Evolutionary conservation across 2,329 filamentous ascomycete genomes (phyloP), one percentile per base, ranked within the genome.

Genomic region (Rutstroemia sp.): DNA sequence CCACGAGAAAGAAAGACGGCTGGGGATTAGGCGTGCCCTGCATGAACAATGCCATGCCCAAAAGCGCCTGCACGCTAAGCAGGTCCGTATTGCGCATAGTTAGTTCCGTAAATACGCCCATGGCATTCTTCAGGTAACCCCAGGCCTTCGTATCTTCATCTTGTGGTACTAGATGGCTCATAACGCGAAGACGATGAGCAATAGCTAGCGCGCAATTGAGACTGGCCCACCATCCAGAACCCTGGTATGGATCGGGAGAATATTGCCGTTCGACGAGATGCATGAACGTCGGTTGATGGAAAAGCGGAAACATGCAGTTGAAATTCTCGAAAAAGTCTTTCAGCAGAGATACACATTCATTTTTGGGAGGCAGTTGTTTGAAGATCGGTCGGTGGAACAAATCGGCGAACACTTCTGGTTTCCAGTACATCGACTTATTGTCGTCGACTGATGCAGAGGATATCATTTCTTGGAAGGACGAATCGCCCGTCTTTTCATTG

Each of bases 261-360:
- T 97, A 99, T 69, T 97, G 92, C 64, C 88, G 84, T 68, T 97
- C 91, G 34, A 96, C 91, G 5, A 97, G 78, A 68, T 96, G 92
- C 90, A 97, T 97, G 69, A 99, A 99, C 0, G 94, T 97, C 1
- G 92, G 92, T 70, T 96, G 92, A 71, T 99, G 94, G 68, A 96
- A 99, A 4, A 99, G 78, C 5, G 94, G 94, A 68, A 97, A 96
- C 82, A 97, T 92, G 82, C 90, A 94, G 75, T 99, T 99, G 79
- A 99, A 97, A 73, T 96, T 96, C 67, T 95, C 89, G 64, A 99
- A 99, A 68, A 87, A 99, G 71, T 99, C 94, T 71, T 88, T 90
- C 59, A 96, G 82, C 39, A 97, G 75, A 1, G 90, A 95, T 59
- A 95, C 72, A 0, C 91, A 89, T 73, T 96, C 92, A n/a, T 84